These are phyloP conservation scores for Tilletia indica DNA, from an alignment of 1,284 basidiomycete species.

Conservation along the genomic window DNA sequence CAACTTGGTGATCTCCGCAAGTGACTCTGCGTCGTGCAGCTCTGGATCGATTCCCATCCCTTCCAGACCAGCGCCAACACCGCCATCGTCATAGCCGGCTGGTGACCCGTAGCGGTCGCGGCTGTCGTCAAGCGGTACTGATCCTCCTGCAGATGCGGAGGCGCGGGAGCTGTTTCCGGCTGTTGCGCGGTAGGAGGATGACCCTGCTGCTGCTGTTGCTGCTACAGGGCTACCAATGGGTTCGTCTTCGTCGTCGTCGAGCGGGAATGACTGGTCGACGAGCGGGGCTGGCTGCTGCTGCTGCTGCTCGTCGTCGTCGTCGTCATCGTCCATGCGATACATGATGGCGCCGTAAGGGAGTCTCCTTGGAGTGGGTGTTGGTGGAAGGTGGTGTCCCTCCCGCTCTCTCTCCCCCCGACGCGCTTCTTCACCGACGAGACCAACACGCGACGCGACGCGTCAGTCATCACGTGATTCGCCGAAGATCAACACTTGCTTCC, in stretches of 20 bases:
- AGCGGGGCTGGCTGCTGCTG: not conserved
- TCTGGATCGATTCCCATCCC: not conserved
- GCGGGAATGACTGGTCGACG: not conserved
- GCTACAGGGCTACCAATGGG: not conserved
- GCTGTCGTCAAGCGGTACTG: not conserved
- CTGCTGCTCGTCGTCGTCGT: not conserved
- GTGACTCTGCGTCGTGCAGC: not conserved
- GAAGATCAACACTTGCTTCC: not conserved
- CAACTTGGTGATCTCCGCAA: constrained; percentile 18
- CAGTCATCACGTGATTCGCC: not conserved
- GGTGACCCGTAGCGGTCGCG: not conserved
- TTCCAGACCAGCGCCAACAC: not conserved
- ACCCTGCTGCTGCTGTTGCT: too few relatives aligned
- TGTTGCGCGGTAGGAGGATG: too few relatives aligned
- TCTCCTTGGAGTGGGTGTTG: too few relatives aligned
- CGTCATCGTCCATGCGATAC: constrained; percentile 11
- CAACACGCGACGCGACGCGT: constrained; percentile 7
- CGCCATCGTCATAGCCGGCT: not conserved
- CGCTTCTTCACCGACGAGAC: too few relatives aligned
- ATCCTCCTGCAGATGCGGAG: not conserved
- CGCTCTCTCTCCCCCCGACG: too few relatives aligned
- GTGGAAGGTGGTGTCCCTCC: too few relatives aligned
- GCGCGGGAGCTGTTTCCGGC: not conserved
- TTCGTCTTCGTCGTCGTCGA: not conserved
- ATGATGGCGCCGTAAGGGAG: not conserved